phyloP scores from a whole-genome alignment of 2,329 filamentous ascomycete genomes.

The Nemania sp. region DNA sequence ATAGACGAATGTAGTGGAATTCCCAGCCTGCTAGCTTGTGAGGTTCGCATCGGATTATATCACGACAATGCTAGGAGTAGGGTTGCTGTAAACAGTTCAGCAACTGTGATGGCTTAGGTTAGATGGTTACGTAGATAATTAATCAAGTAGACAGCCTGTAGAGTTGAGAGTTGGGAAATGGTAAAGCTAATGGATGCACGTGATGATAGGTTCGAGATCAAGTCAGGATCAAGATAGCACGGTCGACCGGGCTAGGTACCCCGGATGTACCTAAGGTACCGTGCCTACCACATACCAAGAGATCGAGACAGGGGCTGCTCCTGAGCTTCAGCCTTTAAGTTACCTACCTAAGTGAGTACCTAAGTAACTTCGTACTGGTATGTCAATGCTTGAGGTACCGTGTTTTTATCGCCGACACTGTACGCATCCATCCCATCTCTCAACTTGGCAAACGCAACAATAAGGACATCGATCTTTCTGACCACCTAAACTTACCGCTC shows the following conservation, averaged over 20 bases:
- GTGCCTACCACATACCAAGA: too few species aligned
- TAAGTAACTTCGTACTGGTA: too few species aligned
- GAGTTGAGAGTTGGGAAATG: background rate
- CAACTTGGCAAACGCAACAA: slow-evolving; percentile 15
- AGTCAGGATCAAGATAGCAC: slow-evolving; percentile 7
- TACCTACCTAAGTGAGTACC: too few species aligned
- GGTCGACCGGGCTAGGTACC: background rate
- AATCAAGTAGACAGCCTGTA: background rate
- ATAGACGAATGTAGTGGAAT: background rate
- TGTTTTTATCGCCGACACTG: too few species aligned
- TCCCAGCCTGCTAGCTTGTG: background rate
- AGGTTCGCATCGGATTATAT: slow-evolving; percentile 1
- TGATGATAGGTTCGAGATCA: slow-evolving; percentile 9
- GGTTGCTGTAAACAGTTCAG: background rate
- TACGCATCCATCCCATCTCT: too few species aligned
- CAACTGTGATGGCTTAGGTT: too few species aligned
- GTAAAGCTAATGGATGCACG: slow-evolving; percentile 23
- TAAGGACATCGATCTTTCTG: slow-evolving; percentile 1
- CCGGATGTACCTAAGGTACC: too few species aligned
- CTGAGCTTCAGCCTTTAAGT: too few species aligned
- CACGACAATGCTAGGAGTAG: background rate
- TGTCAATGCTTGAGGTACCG: too few species aligned
- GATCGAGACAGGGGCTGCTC: too few species aligned
- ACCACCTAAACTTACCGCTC: background rate
- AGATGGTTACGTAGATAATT: too few species aligned